These are phyloP conservation scores for Nitzschia sp. DNA, from an alignment of 108 stramenopile genomes.

Conservation along the genomic window DNA sequence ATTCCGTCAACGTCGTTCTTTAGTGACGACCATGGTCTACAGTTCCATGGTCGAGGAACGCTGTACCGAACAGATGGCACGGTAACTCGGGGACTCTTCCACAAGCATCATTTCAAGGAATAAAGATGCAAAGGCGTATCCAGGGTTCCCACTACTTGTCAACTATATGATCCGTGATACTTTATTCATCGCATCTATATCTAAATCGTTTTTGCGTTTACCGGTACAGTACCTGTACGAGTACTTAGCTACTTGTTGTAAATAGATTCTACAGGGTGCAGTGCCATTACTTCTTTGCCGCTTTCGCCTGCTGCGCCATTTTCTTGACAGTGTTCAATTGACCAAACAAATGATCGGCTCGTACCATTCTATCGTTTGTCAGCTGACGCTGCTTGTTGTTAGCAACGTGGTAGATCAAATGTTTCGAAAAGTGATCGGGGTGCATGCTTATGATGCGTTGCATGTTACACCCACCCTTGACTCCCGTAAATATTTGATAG, in stretches of 20 bases:
- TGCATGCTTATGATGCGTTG: constrained; percentile 75
- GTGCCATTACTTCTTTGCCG: too few species aligned
- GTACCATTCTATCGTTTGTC: constrained; percentile 40
- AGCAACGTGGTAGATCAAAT: constrained; percentile 75
- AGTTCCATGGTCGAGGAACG: constrained; percentile 11
- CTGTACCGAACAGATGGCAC: constrained; percentile 8
- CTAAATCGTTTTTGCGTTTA: too few species aligned
- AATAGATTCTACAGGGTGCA: too few species aligned
- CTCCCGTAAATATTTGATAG: constrained; percentile 65
- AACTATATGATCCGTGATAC: too few species aligned
- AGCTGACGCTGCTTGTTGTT: constrained; percentile 82
- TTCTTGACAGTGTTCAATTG: constrained; percentile 75
- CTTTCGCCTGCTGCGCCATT: constrained; percentile 21
- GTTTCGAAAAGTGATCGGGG: constrained; percentile 70
- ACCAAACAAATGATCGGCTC: constrained; percentile 63
- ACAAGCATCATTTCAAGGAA: constrained; percentile 1
- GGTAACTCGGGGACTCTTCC: neutral
- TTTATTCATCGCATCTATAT: too few species aligned
- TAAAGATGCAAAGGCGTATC: too few species aligned
- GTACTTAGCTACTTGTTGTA: too few species aligned
- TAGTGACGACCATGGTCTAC: neutral
- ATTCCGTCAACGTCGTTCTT: neutral
- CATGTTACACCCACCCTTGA: constrained; percentile 63
- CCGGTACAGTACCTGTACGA: too few species aligned
- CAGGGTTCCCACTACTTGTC: too few species aligned